Base-by-base conservation (phyloP, 768 basidiomycete species). In the Trametes villosa region DNA sequence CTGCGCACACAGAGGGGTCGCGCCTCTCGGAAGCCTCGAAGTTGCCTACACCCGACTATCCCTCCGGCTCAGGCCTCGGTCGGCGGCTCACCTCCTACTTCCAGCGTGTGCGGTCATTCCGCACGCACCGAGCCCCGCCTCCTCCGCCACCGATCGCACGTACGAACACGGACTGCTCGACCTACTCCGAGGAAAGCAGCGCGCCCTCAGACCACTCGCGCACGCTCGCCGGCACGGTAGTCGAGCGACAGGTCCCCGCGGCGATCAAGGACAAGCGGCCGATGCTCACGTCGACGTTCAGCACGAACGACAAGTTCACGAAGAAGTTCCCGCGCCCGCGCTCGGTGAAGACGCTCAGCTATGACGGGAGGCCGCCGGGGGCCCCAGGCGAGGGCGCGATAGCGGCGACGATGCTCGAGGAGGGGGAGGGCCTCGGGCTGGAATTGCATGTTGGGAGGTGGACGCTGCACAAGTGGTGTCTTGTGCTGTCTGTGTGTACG, bases 381-480 rank as follows among this genome's bases (percentile, higher is more conserved):
- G 40, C 24, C 40, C 60, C 51, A 18, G 9, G 30, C 45, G 8
- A 54, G 45, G 57, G 48, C 36, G 50, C 58, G 44, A 3, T 68
- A 51, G 65, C 71, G 56, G 60, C 70, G 12, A 70, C 67, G 11
- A 72, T 69, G 57, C 65, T 76, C 15, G 75, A 74, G 52, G 75
- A 79, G 26, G 75, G 74, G 5, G 70, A 60, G 27, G 79, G 76
- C 2, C 66, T 78, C 44, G 78, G 76, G n/a, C 63, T 78, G 9
- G 76, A 78, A 49, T 24, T 57, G 36, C 66, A 70, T 33, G 67
- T 78, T 15, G 78, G 76, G 33, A 65, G 72, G n/a, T 89, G 89
- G 89, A 85, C 84, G 17, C 54, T 59, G n/a, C 81, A 80, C 68
- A 91, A 89, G 71, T 86, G 84, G 83, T 78, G 76, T 27, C 71